Evolutionary conservation across 148 eudicot genomes (phyloP), one percentile per base, ranked within the genome.

Genomic region (Heliamphora exappendiculata): DNA sequence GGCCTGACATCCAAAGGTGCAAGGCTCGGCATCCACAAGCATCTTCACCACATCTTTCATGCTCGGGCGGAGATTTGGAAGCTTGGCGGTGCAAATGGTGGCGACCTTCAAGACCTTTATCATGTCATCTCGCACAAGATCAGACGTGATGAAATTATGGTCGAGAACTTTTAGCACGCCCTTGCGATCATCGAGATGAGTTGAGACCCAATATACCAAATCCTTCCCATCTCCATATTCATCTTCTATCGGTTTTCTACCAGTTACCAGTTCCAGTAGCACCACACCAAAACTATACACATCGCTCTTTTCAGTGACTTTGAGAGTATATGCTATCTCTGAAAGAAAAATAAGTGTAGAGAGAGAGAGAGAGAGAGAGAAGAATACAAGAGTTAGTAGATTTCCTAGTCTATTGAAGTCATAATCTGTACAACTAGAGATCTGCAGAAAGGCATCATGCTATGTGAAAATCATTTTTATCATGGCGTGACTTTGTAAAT

Each of bases 11-110:
- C n/a, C 66, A 14, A 70, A 53, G 66, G 73, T 47, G 47, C 70
- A 67, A 77, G 92, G 90, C 47, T 89, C 86, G 47, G 86, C 88
- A 80, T 93, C 93, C 6, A 76, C 78, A 0, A 95, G 94, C 98
- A 93, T 93, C 85, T 89, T 95, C 53, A 93, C 96, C n/a, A 95
- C 97, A 20, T 87, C 93, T 75, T 87, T 87, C 98, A 95, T 95
- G 24, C 75, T 78, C 0, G 99, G 99, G 22, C 99, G 85, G 26
- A 89, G 79, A 50, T 82, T 79, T 0, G 99, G 94, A 50, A 91
- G 91, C 78, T 89, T 90, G 16, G 83, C 39, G 41, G 94, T 91
- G 86, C 99, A 95, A 14, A 86, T 66, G 20, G 79, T 79, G 8
- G 93, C 97, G 13, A 93, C 82, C 79, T 80, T 93, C 50, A 93